Base-by-base conservation (phyloP, 2,329 filamentous ascomycete species). In the Paecilomyces formosus region DNA sequence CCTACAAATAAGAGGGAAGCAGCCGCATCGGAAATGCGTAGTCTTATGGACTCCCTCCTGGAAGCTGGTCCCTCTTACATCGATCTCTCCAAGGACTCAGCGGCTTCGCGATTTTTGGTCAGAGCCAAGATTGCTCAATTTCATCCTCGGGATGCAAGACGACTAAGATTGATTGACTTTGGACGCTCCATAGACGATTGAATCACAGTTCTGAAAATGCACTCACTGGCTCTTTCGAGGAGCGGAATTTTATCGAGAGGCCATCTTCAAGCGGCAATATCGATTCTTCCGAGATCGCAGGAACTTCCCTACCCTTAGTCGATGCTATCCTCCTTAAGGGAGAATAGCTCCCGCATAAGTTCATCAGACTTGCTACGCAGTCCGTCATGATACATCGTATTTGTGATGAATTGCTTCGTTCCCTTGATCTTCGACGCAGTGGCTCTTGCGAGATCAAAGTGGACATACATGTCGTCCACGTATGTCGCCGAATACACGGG, bases 401-500 rank as follows among this genome's bases (percentile, higher is more conserved):
- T 97, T 45, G 91, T 96, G 68, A 94, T 85, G 66, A 88, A 94
- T 49, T 90, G 86, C 76, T 90, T 92, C 70, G 85, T 88, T 0
- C 86, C 87, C 70, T 84, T 88, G 70, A 97, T 89, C 68, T 86
- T 83, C 49, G 77, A 77, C 9, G 90, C 90, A 15, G 91, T 95
- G 65, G 88, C 85, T 65, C 84, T 81, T 8, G 89, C 88, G 57
- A 92, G 77, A 6, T 85, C 84, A 64, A 84, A 89, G 68, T 95
- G 89, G 30, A 97, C 92, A 68, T 95, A 97, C 89, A 97, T 94
- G 70, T 96, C 92, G 62, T 96, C 88, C 3, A 90, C 72, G 65
- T 89, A 97, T 1, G 85, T 88, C 0, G 89, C 90, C 1, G 92
- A 88, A 68, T 94, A 97, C 0, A 96, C 85, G 0, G 93, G 92